Conservation (phyloP, 1,139 yeast genomes). For the Meyerozyma elateridarum region DNA sequence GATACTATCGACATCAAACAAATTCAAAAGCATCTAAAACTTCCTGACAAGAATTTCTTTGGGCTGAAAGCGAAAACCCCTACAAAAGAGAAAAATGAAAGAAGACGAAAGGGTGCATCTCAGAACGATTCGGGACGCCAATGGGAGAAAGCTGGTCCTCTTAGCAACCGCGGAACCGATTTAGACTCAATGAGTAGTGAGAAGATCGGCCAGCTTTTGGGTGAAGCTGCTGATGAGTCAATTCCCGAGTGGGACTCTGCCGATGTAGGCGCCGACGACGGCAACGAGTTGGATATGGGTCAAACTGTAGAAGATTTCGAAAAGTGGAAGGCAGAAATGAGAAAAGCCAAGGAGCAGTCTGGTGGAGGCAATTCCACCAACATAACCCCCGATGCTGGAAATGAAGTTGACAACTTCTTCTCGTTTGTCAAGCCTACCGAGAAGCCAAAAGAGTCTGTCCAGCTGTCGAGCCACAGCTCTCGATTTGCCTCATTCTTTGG, state of each 20-base stretch:
- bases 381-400: conserved; percentile 19
- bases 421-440: conserved; percentile 36
- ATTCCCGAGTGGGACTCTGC: conserved; percentile 52
- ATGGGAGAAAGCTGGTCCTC: conserved; percentile 30
- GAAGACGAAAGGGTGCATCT: conserved; percentile 10
- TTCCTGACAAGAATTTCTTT: conserved; percentile 46
- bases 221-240: conserved; percentile 39
- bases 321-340: conserved; percentile 62
- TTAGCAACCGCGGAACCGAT: conserved; percentile 20
- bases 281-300: conserved; percentile 41
- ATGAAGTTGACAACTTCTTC: conserved; percentile 51
- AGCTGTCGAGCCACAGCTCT: conserved; percentile 29
- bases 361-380: conserved; percentile 5
- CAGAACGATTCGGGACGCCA: conserved; percentile 3
- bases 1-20: conserved; percentile 32
- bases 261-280: conserved; percentile 25
- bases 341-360: conserved; percentile 38
- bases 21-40: conserved; percentile 19
- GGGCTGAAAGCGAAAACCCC: conserved; percentile 17
- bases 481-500: conserved; percentile 45
- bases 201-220: conserved; percentile 29
- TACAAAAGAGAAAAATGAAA: conserved; percentile 10
- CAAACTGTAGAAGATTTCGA: conserved; percentile 69
- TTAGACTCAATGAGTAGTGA: conserved; percentile 27
- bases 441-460: conserved; percentile 3